A percentile compares a stretch with the other conserved stretches of the same genome.
phyloP scores from a whole-genome alignment of 2,329 filamentous ascomycete genomes.

The Furcasterigmium furcatum region DNA sequence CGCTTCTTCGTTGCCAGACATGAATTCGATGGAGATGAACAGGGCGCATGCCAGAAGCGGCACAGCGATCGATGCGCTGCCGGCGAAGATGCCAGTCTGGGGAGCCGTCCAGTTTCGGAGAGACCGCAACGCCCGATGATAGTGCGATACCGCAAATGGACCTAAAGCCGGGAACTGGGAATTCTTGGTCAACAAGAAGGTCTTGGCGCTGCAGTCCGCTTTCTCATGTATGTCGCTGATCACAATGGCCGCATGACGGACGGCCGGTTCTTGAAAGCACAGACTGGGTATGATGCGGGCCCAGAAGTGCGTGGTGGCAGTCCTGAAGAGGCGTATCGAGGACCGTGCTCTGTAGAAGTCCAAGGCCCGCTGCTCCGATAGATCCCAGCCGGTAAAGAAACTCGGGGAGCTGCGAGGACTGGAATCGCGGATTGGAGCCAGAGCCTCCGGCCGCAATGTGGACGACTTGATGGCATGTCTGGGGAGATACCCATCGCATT shows the following conservation, averaged over 20 bases:
- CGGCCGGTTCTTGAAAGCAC: constrained; percentile 38
- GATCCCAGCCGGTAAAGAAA: constrained; percentile 7
- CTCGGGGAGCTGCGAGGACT: no score
- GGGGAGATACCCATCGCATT: constrained; percentile 52
- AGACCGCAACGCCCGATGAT: constrained; percentile 43
- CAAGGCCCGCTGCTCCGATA: constrained; percentile 22
- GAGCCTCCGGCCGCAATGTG: no score
- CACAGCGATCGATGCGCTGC: constrained; percentile 15
- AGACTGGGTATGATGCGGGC: constrained; percentile 41
- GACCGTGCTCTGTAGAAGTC: constrained; percentile 30
- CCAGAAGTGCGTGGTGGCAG: constrained; percentile 41
- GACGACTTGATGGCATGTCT: no score
- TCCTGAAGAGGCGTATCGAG: constrained; percentile 32
- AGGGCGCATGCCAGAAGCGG: constrained; percentile 44
- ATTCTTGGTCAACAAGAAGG: background rate
- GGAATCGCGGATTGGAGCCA: no score
- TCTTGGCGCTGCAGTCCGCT: constrained; percentile 6
- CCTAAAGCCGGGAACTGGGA: background rate
- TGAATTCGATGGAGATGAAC: constrained; percentile 52
- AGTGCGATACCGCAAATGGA: constrained; percentile 39
- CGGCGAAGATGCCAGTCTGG: constrained; percentile 23
- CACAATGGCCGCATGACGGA: constrained; percentile 46
- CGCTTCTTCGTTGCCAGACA: constrained; percentile 44
- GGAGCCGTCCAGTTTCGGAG: constrained; percentile 30
- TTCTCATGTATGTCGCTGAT: constrained; percentile 44